Conservation (phyloP, 1,284 basidiomycete genomes). For the Boletus calvinii region DNA sequence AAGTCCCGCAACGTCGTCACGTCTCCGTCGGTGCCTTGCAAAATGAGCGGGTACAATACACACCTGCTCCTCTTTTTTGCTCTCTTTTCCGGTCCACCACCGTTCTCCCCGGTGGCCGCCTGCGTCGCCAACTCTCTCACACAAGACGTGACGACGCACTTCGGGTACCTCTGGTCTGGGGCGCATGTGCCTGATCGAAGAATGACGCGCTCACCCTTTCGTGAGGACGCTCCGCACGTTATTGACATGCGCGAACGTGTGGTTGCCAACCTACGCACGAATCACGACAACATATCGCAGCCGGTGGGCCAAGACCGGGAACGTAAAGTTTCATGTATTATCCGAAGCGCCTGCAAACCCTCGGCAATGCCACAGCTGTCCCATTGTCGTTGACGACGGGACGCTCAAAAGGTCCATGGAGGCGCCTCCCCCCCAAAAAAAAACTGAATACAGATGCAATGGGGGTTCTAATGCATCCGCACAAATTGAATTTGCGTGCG, state of each 20-base stretch:
- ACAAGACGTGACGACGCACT: slow-evolving; percentile 6
- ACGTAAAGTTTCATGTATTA: slow-evolving; percentile 13
- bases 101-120: slow-evolving; percentile 9
- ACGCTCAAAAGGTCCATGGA: background rate
- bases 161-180: slow-evolving; percentile 6
- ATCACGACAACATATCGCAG: background rate
- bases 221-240: slow-evolving; percentile 14
- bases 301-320: slow-evolving; percentile 3
- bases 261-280: slow-evolving; percentile 9
- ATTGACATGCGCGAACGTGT: slow-evolving; percentile 9
- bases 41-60: background rate
- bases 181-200: slow-evolving; percentile 16
- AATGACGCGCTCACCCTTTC: slow-evolving; percentile 1
- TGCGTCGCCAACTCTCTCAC: slow-evolving; percentile 10
- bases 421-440: background rate
- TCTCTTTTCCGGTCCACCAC: background rate
- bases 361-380: background rate
- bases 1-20: slow-evolving; percentile 17
- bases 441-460: background rate
- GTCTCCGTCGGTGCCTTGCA: slow-evolving; percentile 27
- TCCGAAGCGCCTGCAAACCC: slow-evolving; percentile 5
- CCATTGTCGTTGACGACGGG: background rate
- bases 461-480: slow-evolving; percentile 13
- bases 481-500: background rate
- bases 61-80: background rate